phyloP scores from a whole-genome alignment of 1,284 basidiomycete genomes.

The Cryptococcus sp. region DNA sequence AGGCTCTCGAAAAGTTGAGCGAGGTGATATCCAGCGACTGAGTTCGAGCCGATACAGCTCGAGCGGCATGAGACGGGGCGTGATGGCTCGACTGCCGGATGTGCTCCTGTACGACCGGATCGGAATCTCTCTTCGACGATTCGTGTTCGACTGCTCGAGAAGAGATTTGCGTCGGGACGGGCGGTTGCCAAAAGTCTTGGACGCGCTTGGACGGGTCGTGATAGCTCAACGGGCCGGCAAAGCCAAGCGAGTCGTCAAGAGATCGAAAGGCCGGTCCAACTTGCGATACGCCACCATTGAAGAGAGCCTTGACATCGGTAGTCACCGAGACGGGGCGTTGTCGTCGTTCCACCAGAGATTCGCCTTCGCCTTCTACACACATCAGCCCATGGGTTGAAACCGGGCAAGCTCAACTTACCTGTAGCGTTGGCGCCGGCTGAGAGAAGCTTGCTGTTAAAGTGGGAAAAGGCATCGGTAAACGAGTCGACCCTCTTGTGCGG shows the following conservation, averaged over 20 bases:
- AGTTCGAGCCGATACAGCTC: constrained; percentile 39
- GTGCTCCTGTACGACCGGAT: constrained; percentile 79
- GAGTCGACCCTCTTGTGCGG: constrained; percentile 65
- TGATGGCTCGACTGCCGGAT: constrained; percentile 57
- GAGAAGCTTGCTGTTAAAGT: constrained; percentile 92
- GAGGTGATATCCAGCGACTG: constrained; percentile 48
- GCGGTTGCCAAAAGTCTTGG: constrained; percentile 27
- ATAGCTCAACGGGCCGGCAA: constrained; percentile 27
- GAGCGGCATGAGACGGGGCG: constrained; percentile 27
- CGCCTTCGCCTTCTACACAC: constrained; percentile 54
- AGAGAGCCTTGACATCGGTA: constrained; percentile 90
- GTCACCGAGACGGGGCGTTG: constrained; percentile 79
- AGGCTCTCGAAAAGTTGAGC: constrained; percentile 36
- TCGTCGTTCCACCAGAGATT: constrained; percentile 66
- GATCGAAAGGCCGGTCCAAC: constrained; percentile 54
- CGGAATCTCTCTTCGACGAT: constrained; percentile 73
- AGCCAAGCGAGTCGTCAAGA: constrained; percentile 50
- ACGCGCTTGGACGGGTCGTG: constrained; percentile 17
- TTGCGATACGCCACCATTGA: constrained; percentile 58
- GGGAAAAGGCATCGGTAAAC: constrained; percentile 90
- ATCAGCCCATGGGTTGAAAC: background rate
- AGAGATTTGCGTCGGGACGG: constrained; percentile 36
- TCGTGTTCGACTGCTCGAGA: constrained; percentile 58
- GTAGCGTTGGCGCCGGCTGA: constrained; percentile 55
- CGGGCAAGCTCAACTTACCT: constrained; percentile 6